Evolutionary conservation across 2,329 filamentous ascomycete species (phyloP).

Genomic region (Cyclaneusma minus): DNA sequence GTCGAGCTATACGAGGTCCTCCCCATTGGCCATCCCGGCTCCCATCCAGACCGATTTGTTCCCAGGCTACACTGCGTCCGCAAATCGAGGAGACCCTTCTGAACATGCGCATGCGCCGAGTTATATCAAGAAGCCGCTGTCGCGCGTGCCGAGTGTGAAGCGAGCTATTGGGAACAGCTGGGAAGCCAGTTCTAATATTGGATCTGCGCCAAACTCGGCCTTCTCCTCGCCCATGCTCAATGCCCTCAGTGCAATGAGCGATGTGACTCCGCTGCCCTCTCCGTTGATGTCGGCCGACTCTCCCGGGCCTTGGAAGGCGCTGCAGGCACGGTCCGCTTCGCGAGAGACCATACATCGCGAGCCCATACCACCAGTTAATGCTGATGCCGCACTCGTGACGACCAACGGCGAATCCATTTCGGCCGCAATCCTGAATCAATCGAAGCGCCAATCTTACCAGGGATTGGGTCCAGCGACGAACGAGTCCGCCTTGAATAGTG

Average conservation of each 20-base stretch:
- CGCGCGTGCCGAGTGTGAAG: slow-evolving; percentile 46
- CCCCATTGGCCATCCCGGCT: slow-evolving; percentile 1
- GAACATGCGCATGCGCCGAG: slow-evolving; percentile 14
- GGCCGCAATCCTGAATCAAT: slow-evolving; percentile 31
- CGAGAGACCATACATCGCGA: slow-evolving; percentile 23
- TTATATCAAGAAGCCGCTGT: slow-evolving; percentile 25
- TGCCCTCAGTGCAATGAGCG: slow-evolving; percentile 60
- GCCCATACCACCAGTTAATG: slow-evolving; percentile 19
- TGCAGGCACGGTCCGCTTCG: slow-evolving; percentile 30
- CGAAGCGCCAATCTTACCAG: slow-evolving; percentile 42
- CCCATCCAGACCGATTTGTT: slow-evolving; percentile 21
- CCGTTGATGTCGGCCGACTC: slow-evolving; percentile 52
- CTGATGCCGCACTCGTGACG: slow-evolving; percentile 32
- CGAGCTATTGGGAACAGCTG: slow-evolving; percentile 33
- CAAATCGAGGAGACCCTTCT: slow-evolving; percentile 2
- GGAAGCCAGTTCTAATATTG: slow-evolving; percentile 21
- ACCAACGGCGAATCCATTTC: slow-evolving; percentile 35
- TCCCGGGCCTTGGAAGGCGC: slow-evolving; percentile 48
- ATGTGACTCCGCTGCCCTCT: slow-evolving; percentile 66
- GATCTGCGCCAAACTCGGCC: slow-evolving; percentile 46
- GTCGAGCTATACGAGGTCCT: not conserved
- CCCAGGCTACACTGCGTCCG: slow-evolving; percentile 8
- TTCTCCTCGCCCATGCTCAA: slow-evolving; percentile 60
- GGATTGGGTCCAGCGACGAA: slow-evolving; percentile 21
- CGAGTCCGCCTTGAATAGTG: slow-evolving; percentile 8